Conservation (phyloP, 371 early-diverging fungal genomes). For the Fennellomyces sp. region DNA sequence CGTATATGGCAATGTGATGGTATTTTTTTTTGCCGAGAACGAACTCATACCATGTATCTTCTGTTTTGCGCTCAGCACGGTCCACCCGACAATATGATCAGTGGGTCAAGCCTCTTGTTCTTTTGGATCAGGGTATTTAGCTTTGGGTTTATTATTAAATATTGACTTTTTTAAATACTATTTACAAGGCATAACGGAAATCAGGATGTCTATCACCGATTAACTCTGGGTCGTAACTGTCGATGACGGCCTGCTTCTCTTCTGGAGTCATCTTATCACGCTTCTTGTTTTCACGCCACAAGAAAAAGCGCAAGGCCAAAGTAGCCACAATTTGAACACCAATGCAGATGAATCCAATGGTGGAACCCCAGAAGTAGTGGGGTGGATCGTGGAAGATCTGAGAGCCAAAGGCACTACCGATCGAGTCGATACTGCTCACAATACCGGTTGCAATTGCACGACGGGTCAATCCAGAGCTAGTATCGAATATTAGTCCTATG, state of each 20-base stretch:
- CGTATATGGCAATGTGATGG: no score
- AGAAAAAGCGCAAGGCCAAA: constrained; percentile 16
- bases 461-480: constrained; percentile 35
- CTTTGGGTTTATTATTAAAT: no score
- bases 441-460: constrained; percentile 34
- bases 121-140: no score
- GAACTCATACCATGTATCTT: no score
- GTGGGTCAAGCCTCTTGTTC: no score
- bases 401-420: constrained; percentile 30
- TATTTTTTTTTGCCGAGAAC: no score
- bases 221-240: constrained; percentile 32
- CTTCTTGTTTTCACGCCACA: constrained; percentile 23
- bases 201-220: constrained; percentile 48
- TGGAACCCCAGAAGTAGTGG: constrained; percentile 1
- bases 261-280: constrained; percentile 19
- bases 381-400: constrained; percentile 30
- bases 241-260: constrained; percentile 22
- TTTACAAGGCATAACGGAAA: constrained; percentile 27
- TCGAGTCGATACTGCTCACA: constrained; percentile 33
- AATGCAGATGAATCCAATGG: constrained; percentile 11
- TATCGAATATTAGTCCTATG: no score
- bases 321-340: constrained; percentile 22
- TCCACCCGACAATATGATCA: no score
- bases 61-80: no score
- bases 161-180: no score